These are phyloP conservation scores for Annulohypoxylon moriforme DNA, from an alignment of 495 filamentous ascomycete genomes.

Conservation along the genomic window DNA sequence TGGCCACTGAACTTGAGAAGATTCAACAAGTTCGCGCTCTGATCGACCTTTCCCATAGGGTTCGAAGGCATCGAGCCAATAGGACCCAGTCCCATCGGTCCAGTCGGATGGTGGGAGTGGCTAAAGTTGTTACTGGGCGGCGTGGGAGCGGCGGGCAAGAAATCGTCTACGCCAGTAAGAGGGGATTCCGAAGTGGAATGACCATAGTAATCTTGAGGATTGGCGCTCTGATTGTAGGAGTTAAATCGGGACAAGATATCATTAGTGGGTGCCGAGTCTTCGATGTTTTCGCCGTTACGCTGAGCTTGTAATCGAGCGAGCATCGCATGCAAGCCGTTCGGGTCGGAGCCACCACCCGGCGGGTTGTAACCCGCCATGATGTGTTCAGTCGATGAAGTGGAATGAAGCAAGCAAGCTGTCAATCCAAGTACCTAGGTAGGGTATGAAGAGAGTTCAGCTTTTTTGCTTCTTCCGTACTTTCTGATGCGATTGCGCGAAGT, in stretches of 20 bases:
- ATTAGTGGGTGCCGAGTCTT: constrained; percentile 38
- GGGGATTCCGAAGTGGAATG: constrained; percentile 53
- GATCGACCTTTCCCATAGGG: constrained; percentile 61
- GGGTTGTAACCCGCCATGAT: constrained; percentile 60
- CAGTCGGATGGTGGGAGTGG: constrained; percentile 55
- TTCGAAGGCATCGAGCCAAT: constrained; percentile 54
- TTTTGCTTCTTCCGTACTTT: not conserved
- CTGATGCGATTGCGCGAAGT: not conserved
- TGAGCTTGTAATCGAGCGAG: constrained; percentile 47
- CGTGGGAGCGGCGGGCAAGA: constrained; percentile 60
- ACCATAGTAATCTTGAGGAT: constrained; percentile 54
- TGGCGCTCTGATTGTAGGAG: constrained; percentile 49
- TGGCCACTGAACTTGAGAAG: constrained; percentile 82
- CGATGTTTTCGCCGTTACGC: constrained; percentile 40
- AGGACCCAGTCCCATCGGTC: constrained; percentile 50
- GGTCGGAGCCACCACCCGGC: constrained; percentile 50
- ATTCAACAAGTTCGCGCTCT: constrained; percentile 80
- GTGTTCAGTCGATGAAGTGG: constrained; percentile 20
- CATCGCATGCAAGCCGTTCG: constrained; percentile 47
- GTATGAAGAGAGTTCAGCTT: not conserved
- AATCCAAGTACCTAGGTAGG: not conserved
- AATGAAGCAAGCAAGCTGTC: constrained; percentile 12
- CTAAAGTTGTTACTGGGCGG: constrained; percentile 56
- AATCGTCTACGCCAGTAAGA: constrained; percentile 48
- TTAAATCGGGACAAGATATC: constrained; percentile 49